phyloP scores from a whole-genome alignment of 2,329 filamentous ascomycete species.

The Penicillium olsonii region DNA sequence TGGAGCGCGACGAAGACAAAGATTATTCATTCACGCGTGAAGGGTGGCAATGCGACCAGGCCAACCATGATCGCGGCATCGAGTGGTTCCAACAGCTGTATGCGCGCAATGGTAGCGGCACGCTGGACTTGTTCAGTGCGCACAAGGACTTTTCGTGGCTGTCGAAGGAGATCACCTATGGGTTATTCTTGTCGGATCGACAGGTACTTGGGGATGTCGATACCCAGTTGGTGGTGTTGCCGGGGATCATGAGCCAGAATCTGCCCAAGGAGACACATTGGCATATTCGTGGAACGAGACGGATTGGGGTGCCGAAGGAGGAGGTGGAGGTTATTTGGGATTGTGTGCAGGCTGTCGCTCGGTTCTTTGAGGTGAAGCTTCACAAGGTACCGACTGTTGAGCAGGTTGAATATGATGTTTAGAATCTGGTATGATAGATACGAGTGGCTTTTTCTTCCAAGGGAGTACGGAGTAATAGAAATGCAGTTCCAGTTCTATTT shows the following conservation, averaged over 20 bases:
- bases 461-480: too few species aligned
- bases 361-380: constrained; percentile 30
- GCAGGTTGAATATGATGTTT: constrained; percentile 35
- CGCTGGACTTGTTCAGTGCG: constrained; percentile 33
- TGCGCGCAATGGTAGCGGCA: constrained; percentile 47
- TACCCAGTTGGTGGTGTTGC: constrained; percentile 47
- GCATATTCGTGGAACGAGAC: constrained; percentile 48
- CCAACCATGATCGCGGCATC: constrained; percentile 55
- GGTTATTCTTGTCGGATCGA: constrained; percentile 51
- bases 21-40: constrained; percentile 58
- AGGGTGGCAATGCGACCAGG: constrained; percentile 60
- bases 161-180: constrained; percentile 73
- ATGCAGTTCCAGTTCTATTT: too few species aligned
- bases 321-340: constrained; percentile 44
- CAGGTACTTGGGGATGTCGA: constrained; percentile 44
- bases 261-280: constrained; percentile 44
- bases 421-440: not conserved
- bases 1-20: constrained; percentile 58
- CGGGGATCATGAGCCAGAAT: constrained; percentile 50
- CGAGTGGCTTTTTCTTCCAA: too few species aligned
- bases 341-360: constrained; percentile 32
- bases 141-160: constrained; percentile 64
- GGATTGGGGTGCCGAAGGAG: constrained; percentile 40
- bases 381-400: constrained; percentile 36
- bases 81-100: constrained; percentile 62